phyloP scores from a whole-genome alignment of 176 grass and related monocot genomes.

The Melocanna baccifera region DNA sequence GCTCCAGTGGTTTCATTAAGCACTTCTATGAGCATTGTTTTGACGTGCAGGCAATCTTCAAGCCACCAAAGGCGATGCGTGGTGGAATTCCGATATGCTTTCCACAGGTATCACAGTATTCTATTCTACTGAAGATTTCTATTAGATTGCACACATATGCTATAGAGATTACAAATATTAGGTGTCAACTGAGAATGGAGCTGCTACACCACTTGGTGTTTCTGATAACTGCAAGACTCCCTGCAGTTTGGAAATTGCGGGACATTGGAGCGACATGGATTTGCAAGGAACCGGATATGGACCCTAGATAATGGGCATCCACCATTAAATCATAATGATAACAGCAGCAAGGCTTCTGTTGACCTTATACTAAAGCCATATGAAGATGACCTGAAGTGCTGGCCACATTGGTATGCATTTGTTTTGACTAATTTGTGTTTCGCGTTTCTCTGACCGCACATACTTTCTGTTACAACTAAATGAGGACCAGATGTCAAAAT shows the following conservation, averaged over 20 bases:
- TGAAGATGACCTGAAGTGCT: constrained; percentile 83
- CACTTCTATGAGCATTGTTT: neutral
- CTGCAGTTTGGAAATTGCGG: constrained; percentile 73
- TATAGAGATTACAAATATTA: neutral
- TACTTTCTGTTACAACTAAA: constrained; percentile 17
- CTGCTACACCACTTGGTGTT: neutral
- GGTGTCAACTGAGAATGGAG: neutral
- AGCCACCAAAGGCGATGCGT: constrained; percentile 74
- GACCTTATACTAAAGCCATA: constrained; percentile 85
- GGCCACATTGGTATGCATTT: constrained; percentile 77
- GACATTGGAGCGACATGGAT: constrained; percentile 79
- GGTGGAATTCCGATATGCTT: constrained; percentile 95
- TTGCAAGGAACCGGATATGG: constrained; percentile 92
- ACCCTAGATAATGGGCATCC: constrained; percentile 55
- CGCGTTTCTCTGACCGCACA: neutral
- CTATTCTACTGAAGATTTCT: neutral
- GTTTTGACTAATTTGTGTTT: neutral
- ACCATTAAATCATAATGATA: constrained; percentile 30
- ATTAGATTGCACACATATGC: neutral
- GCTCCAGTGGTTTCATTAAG: neutral
- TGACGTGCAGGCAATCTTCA: constrained; percentile 73
- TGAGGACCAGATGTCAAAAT: neutral
- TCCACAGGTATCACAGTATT: constrained; percentile 52
- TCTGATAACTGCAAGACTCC: constrained; percentile 5
- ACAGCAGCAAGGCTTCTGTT: constrained; percentile 44